These are phyloP conservation scores for Populus simonii DNA, from an alignment of 345 rosid genomes.

Conservation along the genomic window DNA sequence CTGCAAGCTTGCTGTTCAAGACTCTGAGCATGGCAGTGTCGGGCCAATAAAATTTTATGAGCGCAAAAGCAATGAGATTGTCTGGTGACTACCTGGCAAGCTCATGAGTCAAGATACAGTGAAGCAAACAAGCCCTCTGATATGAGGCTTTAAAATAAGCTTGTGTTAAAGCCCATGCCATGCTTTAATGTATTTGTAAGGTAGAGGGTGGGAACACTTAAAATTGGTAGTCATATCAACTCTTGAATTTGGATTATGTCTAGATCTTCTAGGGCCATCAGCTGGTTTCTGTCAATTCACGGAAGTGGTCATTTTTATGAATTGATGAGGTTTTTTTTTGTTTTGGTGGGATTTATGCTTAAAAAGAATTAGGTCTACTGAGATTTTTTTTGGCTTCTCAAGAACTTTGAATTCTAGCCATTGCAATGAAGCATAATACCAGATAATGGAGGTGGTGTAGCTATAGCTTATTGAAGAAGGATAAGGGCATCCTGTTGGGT, in stretches of 20 bases:
- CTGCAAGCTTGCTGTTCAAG: neutral
- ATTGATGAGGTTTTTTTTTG: neutral
- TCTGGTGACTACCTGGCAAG: neutral
- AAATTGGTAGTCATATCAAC: neutral
- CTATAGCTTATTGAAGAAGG: neutral
- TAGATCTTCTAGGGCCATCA: neutral
- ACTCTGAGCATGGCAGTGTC: neutral
- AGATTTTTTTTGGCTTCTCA: neutral
- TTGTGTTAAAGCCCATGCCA: neutral
- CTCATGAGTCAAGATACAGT: neutral
- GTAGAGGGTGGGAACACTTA: neutral
- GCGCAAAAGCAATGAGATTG: neutral
- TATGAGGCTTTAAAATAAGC: neutral
- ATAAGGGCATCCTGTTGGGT: neutral
- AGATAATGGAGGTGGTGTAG: neutral
- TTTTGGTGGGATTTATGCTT: neutral
- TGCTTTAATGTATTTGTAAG: neutral
- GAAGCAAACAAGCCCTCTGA: neutral
- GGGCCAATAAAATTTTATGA: neutral
- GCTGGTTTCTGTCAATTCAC: neutral
- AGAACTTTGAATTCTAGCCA: neutral
- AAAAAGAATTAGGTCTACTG: neutral
- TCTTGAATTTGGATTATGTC: neutral
- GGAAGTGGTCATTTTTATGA: neutral
- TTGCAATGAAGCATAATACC: neutral